phyloP scores from a whole-genome alignment of 768 basidiomycete species.

The Leucosporidium yakuticum region DNA sequence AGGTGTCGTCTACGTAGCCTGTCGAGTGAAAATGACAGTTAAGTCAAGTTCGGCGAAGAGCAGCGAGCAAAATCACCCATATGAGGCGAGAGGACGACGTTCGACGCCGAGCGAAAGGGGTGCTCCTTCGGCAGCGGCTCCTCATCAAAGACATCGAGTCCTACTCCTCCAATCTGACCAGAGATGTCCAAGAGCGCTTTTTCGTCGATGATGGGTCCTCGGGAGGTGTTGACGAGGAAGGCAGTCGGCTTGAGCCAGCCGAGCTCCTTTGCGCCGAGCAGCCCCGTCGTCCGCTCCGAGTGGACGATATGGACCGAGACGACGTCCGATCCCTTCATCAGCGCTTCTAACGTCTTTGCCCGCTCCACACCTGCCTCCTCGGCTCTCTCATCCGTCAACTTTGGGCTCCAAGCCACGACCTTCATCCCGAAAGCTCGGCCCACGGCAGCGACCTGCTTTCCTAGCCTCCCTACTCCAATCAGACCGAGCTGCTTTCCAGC shows the following conservation, averaged over 20 bases:
- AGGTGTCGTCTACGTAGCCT: slow-evolving; percentile 20
- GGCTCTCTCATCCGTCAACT: slow-evolving; percentile 58
- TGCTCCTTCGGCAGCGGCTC: slow-evolving; percentile 60
- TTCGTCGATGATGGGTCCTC: slow-evolving; percentile 63
- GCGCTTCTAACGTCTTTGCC: slow-evolving; percentile 52
- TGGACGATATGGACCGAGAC: slow-evolving; percentile 60
- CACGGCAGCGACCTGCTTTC: slow-evolving; percentile 51
- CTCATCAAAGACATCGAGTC: slow-evolving; percentile 60
- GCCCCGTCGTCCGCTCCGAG: slow-evolving; percentile 51
- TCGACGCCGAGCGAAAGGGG: slow-evolving; percentile 51
- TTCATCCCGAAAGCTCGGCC: slow-evolving; percentile 58
- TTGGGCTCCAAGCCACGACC: slow-evolving; percentile 61
- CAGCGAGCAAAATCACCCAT: slow-evolving; percentile 54
- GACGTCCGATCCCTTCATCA: slow-evolving; percentile 55
- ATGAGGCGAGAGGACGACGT: slow-evolving; percentile 60
- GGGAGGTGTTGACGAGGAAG: slow-evolving; percentile 61
- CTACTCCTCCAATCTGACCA: slow-evolving; percentile 55
- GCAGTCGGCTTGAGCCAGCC: slow-evolving; percentile 55
- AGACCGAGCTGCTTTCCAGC: slow-evolving; percentile 56
- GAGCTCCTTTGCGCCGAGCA: slow-evolving; percentile 52
- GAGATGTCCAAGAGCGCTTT: slow-evolving; percentile 52
- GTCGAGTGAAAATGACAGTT: not conserved
- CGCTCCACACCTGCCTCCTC: slow-evolving; percentile 52
- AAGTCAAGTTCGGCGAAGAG: too few species aligned
- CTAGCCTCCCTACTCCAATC: slow-evolving; percentile 59